Conservation (phyloP, 495 filamentous ascomycete genomes). For the Neurospora sp. region DNA sequence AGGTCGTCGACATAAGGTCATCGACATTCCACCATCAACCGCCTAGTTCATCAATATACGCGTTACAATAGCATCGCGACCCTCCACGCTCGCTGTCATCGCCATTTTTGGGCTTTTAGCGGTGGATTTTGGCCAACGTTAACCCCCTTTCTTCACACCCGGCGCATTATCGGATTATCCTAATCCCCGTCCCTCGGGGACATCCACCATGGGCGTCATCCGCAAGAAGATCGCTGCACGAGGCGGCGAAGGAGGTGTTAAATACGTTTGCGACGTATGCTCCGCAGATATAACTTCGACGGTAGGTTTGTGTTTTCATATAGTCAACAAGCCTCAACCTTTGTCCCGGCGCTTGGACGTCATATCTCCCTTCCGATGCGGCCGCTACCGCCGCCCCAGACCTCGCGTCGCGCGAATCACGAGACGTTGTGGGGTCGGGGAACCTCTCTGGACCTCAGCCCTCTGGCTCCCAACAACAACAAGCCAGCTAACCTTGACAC, state of each 20-base stretch:
- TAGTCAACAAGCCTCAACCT: background rate
- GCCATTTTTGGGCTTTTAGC: conserved; percentile 6
- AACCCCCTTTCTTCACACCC: conserved; percentile 5
- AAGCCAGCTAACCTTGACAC: conserved; percentile 5
- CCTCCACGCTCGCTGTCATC: background rate
- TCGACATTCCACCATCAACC: conserved; percentile 6
- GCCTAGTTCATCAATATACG: conserved; percentile 16
- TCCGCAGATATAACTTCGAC: conserved; percentile 92
- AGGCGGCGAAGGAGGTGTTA: conserved; percentile 84
- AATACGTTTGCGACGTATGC: conserved; percentile 94
- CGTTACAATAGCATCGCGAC: conserved; percentile 2
- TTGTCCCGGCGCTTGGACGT: background rate
- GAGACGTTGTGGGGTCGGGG: conserved; percentile 8
- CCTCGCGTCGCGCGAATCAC: conserved; percentile 2
- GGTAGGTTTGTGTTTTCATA: conserved; percentile 41
- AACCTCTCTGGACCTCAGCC: background rate
- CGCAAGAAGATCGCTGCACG: conserved; percentile 87
- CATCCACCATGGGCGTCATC: conserved; percentile 73
- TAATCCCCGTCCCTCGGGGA: conserved; percentile 5
- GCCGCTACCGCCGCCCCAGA: background rate
- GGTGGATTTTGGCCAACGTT: conserved; percentile 2
- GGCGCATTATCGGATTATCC: conserved; percentile 10
- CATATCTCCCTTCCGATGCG: background rate
- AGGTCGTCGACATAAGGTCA: conserved; percentile 5
- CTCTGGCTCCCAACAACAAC: background rate